These are phyloP conservation scores for Russula sp. DNA, from an alignment of 768 basidiomycete species.

Conservation along the genomic window DNA sequence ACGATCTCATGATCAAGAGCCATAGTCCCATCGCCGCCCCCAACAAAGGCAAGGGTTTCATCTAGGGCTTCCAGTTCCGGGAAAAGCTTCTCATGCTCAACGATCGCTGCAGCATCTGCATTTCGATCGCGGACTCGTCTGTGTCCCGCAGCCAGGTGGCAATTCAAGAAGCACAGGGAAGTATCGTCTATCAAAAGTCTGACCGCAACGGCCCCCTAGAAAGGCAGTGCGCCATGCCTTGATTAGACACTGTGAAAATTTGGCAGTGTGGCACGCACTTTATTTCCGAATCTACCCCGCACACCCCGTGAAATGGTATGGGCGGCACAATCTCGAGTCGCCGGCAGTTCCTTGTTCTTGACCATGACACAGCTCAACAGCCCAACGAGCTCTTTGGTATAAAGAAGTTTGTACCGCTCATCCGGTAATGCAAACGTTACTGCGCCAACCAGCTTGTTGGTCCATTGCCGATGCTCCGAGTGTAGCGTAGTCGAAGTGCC, in stretches of 20 bases:
- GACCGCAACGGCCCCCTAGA: conserved; percentile 82
- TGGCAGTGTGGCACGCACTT: conserved; percentile 45
- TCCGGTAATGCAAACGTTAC: conserved; percentile 67
- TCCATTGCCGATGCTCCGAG: conserved; percentile 81
- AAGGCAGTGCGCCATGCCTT: not conserved
- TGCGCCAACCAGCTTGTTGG: conserved; percentile 66
- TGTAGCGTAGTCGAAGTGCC: conserved; percentile 78
- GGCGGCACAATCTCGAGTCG: conserved; percentile 63
- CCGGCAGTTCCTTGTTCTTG: conserved; percentile 53
- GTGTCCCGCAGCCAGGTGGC: conserved; percentile 95
- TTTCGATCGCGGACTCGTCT: conserved; percentile 75
- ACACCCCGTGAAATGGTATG: conserved; percentile 87
- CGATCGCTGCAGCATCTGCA: conserved; percentile 76
- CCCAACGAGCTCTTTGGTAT: conserved; percentile 87
- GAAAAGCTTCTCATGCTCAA: conserved; percentile 76
- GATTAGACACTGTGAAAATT: not conserved
- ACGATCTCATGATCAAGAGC: conserved; percentile 93
- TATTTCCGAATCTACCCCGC: conserved; percentile 91
- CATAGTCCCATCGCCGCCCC: conserved; percentile 90
- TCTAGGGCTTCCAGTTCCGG: conserved; percentile 38
- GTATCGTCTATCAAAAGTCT: conserved; percentile 88
- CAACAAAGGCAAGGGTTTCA: conserved; percentile 62
- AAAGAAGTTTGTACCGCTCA: conserved; percentile 68
- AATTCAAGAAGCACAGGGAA: conserved; percentile 92
- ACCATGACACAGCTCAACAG: conserved; percentile 74